These are phyloP conservation scores for Scopulariopsis brevicaulis DNA, from an alignment of 2,329 filamentous ascomycete genomes.

Conservation along the genomic window DNA sequence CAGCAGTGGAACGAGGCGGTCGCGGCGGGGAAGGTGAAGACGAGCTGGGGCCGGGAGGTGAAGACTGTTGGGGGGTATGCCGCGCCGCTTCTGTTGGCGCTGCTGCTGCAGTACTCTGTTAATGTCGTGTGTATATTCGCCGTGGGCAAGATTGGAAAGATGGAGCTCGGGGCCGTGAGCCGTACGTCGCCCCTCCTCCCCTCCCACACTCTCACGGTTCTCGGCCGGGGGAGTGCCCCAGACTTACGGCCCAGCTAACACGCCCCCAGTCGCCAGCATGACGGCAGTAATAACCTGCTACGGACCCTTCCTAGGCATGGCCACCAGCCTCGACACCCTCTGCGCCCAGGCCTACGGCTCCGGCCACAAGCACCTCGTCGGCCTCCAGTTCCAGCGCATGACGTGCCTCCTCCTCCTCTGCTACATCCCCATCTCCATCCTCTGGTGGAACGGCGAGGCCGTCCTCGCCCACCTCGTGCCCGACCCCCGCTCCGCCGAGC, in stretches of 20 bases:
- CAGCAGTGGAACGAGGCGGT: slow-evolving; percentile 82
- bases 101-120: slow-evolving; percentile 71
- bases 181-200: slow-evolving; percentile 14
- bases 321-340: slow-evolving; percentile 83
- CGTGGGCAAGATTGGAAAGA: slow-evolving; percentile 62
- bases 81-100: slow-evolving; percentile 59
- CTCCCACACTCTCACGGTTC: neutral
- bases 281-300: slow-evolving; percentile 70
- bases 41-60: slow-evolving; percentile 82
- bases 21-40: slow-evolving; percentile 67
- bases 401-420: slow-evolving; percentile 63
- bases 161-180: slow-evolving; percentile 34
- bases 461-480: slow-evolving; percentile 42
- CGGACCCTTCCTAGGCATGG: slow-evolving; percentile 71
- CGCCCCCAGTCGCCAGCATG: slow-evolving; percentile 47
- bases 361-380: slow-evolving; percentile 79
- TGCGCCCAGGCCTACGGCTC: slow-evolving; percentile 92
- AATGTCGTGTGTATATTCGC: slow-evolving; percentile 75
- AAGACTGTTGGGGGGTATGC: slow-evolving; percentile 69
- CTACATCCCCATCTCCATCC: slow-evolving; percentile 57
- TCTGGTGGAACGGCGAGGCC: slow-evolving; percentile 59
- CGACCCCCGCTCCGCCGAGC: slow-evolving; percentile 46
- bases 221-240: neutral
- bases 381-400: slow-evolving; percentile 74
- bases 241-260: neutral